Evolutionary conservation across 192 early-diverging fungal species (phyloP).

Genomic region (Ambispora gerdemannii): DNA sequence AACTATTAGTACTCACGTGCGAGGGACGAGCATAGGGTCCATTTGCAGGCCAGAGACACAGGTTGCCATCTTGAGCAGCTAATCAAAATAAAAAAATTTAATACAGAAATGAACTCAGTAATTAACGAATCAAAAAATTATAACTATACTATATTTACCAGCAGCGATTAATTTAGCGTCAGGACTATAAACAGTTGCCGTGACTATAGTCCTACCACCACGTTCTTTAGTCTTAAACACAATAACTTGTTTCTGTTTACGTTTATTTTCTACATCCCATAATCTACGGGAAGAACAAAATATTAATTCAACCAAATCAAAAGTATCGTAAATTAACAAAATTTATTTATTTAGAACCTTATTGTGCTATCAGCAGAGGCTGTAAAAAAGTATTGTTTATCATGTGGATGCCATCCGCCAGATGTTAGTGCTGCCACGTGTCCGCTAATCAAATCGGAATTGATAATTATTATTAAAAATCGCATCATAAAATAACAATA

Average conservation of each 20-base stretch:
- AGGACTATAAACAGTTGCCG: constrained; percentile 63
- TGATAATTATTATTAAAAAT: not conserved
- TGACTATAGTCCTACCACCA: constrained; percentile 67
- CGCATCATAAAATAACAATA: not conserved
- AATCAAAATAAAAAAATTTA: constrained; percentile 24
- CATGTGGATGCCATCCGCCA: constrained; percentile 76
- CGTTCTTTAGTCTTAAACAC: constrained; percentile 69
- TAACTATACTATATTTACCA: constrained; percentile 35
- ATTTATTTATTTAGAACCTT: no score
- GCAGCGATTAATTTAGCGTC: constrained; percentile 72
- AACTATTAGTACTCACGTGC: constrained; percentile 53
- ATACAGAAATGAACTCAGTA: not conserved
- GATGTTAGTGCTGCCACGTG: constrained; percentile 79
- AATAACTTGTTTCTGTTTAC: constrained; percentile 73
- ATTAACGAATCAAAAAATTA: constrained; percentile 6
- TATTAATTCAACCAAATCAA: constrained; percentile 7
- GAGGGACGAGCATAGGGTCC: constrained; percentile 64
- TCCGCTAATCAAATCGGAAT: constrained; percentile 49
- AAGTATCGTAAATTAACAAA: no score
- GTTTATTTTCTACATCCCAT: constrained; percentile 77
- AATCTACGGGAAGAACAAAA: constrained; percentile 40
- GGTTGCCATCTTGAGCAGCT: constrained; percentile 70
- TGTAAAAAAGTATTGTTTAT: constrained; percentile 66
- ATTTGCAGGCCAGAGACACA: constrained; percentile 72
- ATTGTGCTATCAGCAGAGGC: constrained; percentile 80